Conservation (phyloP, 768 basidiomycete genomes). For the Tricholoma sp. region DNA sequence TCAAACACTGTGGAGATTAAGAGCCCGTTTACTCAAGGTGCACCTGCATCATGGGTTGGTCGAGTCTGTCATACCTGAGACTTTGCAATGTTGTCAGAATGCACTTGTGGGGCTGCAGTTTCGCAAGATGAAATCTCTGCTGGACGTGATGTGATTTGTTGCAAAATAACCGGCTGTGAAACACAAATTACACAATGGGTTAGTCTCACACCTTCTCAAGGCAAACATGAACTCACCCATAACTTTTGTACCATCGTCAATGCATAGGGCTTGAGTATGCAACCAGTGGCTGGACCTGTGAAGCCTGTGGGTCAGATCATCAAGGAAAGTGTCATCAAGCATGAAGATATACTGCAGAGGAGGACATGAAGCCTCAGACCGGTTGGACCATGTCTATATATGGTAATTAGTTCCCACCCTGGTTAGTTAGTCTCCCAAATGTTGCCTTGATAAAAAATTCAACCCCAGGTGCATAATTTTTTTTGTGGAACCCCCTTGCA, state of each 20-base stretch:
- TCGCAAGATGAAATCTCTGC: not conserved
- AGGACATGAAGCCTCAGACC: not conserved
- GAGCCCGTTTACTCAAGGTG: not conserved
- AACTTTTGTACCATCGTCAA: not conserved
- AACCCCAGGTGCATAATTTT: not conserved
- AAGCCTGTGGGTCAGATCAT: no score
- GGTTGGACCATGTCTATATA: not conserved
- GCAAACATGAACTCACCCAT: not conserved
- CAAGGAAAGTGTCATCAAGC: no score
- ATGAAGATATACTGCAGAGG: not conserved
- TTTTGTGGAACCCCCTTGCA: not conserved
- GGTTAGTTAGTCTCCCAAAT: no score
- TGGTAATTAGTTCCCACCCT: not conserved
- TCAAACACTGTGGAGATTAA: not conserved
- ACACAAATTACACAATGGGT: not conserved
- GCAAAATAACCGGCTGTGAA: not conserved
- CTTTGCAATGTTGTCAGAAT: not conserved
- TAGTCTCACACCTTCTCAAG: not conserved
- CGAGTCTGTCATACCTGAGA: not conserved
- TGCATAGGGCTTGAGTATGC: no score
- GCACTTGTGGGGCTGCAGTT: not conserved
- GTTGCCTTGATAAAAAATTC: not conserved
- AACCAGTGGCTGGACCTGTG: no score
- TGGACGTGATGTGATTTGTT: not conserved
- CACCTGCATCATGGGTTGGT: not conserved